Percentiles rank a stretch among this genome's conserved stretches.
These are phyloP conservation scores for Massariosphaeria phaeospora DNA, from an alignment of 495 filamentous ascomycete genomes.

Conservation along the genomic window DNA sequence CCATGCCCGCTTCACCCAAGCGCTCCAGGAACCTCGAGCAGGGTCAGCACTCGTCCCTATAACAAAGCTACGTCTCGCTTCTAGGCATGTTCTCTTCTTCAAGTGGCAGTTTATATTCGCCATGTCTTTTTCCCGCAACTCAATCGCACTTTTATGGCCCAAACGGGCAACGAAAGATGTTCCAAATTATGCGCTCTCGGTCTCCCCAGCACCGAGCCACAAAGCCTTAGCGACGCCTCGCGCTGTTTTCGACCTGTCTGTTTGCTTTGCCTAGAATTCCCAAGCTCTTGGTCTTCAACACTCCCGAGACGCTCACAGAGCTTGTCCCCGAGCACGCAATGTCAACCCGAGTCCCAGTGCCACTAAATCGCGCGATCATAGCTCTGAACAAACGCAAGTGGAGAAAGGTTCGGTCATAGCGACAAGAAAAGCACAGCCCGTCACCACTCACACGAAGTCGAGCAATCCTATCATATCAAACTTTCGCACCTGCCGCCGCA, in stretches of 20 bases:
- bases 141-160: too few species aligned
- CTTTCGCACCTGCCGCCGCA: neutral
- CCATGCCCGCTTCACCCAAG: too few species aligned
- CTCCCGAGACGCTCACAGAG: neutral
- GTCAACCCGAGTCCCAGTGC: neutral
- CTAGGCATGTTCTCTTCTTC: too few species aligned
- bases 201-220: too few species aligned
- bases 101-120: too few species aligned
- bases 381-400: neutral
- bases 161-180: too few species aligned
- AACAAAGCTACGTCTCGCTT: too few species aligned
- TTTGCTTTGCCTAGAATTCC: conserved; percentile 15
- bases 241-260: neutral
- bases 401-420: conserved; percentile 4
- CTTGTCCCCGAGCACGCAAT: conserved; percentile 15
- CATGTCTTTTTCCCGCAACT: too few species aligned
- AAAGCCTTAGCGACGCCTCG: conserved; percentile 14
- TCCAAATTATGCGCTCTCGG: too few species aligned
- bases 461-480: conserved; percentile 6
- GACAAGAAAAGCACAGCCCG: conserved; percentile 14
- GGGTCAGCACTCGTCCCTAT: too few species aligned
- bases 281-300: conserved; percentile 18
- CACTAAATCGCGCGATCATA: conserved; percentile 11
- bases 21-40: too few species aligned
- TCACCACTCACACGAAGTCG: neutral